phyloP scores from a whole-genome alignment of 805 yeast genomes.

The Starmera amethionina region DNA sequence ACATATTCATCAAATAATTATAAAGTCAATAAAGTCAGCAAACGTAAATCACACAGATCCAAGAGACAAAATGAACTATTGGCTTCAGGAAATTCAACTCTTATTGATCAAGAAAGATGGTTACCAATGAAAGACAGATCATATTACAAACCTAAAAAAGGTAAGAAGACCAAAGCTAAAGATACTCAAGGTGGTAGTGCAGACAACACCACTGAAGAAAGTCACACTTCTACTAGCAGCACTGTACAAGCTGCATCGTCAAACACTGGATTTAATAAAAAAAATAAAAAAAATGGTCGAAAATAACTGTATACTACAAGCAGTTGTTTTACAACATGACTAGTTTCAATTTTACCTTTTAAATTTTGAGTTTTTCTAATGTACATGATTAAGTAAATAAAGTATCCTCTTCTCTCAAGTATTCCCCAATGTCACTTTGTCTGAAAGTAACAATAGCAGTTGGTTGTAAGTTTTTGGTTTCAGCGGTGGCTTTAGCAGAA shows the following conservation, averaged over 20 bases:
- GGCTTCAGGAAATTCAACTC: slow-evolving; percentile 28
- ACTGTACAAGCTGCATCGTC: neutral
- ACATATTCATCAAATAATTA: slow-evolving; percentile 3
- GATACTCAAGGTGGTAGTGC: slow-evolving; percentile 56
- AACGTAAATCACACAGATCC: slow-evolving; percentile 9
- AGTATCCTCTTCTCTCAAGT: slow-evolving; percentile 95
- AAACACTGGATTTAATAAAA: slow-evolving; percentile 4
- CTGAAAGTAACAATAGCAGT: slow-evolving; percentile 92
- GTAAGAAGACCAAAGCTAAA: slow-evolving; percentile 26
- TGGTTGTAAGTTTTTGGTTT: slow-evolving; percentile 81
- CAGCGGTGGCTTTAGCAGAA: slow-evolving; percentile 83
- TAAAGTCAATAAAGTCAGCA: slow-evolving; percentile 21
- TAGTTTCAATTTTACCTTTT: neutral
- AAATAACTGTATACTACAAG: slow-evolving; percentile 7
- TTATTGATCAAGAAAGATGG: slow-evolving; percentile 76
- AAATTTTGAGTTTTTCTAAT: neutral
- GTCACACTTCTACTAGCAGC: slow-evolving; percentile 3
- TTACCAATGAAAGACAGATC: slow-evolving; percentile 80
- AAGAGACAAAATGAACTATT: slow-evolving; percentile 27
- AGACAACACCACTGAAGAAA: slow-evolving; percentile 35
- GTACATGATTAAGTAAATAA: slow-evolving; percentile 52
- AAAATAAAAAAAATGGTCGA: slow-evolving; percentile 18
- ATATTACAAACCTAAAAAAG: slow-evolving; percentile 69
- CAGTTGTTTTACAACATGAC: no score
- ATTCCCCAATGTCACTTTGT: slow-evolving; percentile 97